Conservation (phyloP, 108 stramenopile genomes). For the Asterionellopsis glacialis region DNA sequence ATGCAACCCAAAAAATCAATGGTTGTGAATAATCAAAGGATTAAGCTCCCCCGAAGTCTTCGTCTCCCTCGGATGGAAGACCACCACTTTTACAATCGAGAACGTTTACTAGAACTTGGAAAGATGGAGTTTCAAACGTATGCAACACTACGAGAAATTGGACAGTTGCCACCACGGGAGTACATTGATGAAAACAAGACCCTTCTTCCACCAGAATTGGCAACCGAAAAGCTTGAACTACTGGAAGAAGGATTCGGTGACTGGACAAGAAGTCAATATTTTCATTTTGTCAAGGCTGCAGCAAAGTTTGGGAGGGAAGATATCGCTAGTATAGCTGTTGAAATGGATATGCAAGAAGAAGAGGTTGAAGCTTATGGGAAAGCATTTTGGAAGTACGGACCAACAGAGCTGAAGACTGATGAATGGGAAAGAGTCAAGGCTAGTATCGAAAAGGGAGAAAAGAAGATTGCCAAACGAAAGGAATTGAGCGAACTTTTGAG, state of each 20-base stretch:
- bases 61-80: conserved; percentile 90
- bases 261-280: conserved; percentile 90
- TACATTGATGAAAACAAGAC: conserved; percentile 43
- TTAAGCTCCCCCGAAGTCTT: conserved; percentile 67
- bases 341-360: conserved; percentile 85
- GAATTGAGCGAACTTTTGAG: conserved; percentile 54
- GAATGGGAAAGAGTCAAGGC: conserved; percentile 81
- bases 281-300: conserved; percentile 84
- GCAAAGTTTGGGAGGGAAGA: conserved; percentile 92
- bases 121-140: conserved; percentile 75
- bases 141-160: conserved; percentile 73
- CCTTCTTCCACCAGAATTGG: conserved; percentile 69
- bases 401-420: conserved; percentile 61
- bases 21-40: conserved; percentile 69
- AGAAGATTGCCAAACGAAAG: conserved; percentile 76
- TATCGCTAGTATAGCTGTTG: conserved; percentile 68
- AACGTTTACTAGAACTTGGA: conserved; percentile 76
- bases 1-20: conserved; percentile 81
- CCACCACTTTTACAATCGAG: conserved; percentile 92
- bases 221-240: conserved; percentile 77
- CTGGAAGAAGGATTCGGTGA: conserved; percentile 90
- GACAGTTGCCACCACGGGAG: conserved; percentile 62
- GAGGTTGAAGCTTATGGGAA: conserved; percentile 80
- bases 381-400: conserved; percentile 83
- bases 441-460: conserved; percentile 79